Evolutionary conservation across 2,329 filamentous ascomycete genomes (phyloP).

Genomic region (Metarhizium rileyi): DNA sequence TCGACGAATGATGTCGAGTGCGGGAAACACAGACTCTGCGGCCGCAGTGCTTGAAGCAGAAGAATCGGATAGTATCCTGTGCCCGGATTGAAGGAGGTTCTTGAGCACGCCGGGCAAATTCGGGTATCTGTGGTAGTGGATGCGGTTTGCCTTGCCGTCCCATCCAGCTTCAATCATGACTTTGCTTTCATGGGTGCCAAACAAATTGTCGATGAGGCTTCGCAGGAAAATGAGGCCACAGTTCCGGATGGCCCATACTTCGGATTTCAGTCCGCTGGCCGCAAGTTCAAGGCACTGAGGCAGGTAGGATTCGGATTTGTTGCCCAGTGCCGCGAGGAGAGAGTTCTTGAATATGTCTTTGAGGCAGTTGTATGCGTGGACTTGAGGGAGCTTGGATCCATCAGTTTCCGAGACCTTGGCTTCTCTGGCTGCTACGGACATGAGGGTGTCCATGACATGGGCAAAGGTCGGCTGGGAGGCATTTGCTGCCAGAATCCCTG

Average conservation of each 20-base stretch:
- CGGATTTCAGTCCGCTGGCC: slow-evolving; percentile 65
- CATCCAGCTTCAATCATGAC: slow-evolving; percentile 48
- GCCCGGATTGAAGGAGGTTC: slow-evolving; percentile 46
- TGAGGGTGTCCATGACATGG: slow-evolving; percentile 53
- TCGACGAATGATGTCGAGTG: slow-evolving; percentile 69
- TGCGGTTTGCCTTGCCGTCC: slow-evolving; percentile 53
- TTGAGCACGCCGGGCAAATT: slow-evolving; percentile 55
- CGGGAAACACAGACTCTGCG: slow-evolving; percentile 70
- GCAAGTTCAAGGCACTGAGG: slow-evolving; percentile 70
- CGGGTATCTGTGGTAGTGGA: slow-evolving; percentile 62
- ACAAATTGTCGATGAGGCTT: slow-evolving; percentile 69
- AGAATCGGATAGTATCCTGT: slow-evolving; percentile 31
- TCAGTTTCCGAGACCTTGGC: slow-evolving; percentile 47
- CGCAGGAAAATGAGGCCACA: slow-evolving; percentile 84
- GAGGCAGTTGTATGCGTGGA: slow-evolving; percentile 89
- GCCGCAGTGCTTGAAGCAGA: slow-evolving; percentile 24
- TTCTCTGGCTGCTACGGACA: slow-evolving; percentile 45
- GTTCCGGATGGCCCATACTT: slow-evolving; percentile 90
- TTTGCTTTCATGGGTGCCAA: slow-evolving; percentile 68
- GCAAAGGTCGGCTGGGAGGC: slow-evolving; percentile 50
- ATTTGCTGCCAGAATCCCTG: slow-evolving; percentile 66
- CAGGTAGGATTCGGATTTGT: slow-evolving; percentile 63
- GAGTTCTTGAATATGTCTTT: slow-evolving; percentile 87
- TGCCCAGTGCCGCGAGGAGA: slow-evolving; percentile 60
- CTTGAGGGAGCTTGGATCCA: slow-evolving; percentile 67